Base-by-base conservation (phyloP, 2,329 filamentous ascomycete species). In the Sclerotinia spermophila region DNA sequence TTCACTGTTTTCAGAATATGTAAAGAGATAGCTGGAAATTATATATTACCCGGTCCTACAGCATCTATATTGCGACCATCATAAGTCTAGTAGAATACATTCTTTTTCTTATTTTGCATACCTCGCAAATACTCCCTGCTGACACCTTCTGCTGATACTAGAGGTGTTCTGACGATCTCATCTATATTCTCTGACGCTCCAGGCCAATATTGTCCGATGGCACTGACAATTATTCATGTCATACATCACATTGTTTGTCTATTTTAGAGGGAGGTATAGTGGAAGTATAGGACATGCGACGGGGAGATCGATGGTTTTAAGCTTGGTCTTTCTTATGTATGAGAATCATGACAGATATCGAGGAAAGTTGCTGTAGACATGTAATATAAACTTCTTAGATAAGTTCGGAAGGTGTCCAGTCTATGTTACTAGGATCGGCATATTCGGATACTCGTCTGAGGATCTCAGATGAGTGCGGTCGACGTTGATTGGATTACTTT, bases 311-410 rank as follows among this genome's bases (percentile, higher is more conserved):
- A 3, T 3, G n/a, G 13, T 13, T 15, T 27, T 2, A 27, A 3
- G 13, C 5, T 27, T 2, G 5, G 0, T 51, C 8, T 0, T 51
- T 27, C 48, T n/a, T n/a, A n/a, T n/a, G n/a, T n/a, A n/a, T n/a
- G 48, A 51, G n/a, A 51, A 15, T 27, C 11, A n/a, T 51, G 5
- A 15, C 7, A 27, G 48, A 51, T 13, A 5, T 53, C n/a, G n/a
- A 53, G 15, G 13, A 27, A 27, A 17, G 17, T 17, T 2, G 48
- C n/a, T 30, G n/a, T 15, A 3, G 27, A 7, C 5, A 8, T 53
- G 48, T 3, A 30, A 53, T 3, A 15, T n/a, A 11, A n/a, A 48
- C 11, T 48, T n/a, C 24, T 6, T 2, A n/a, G 3, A 11, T 48
- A n/a, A n/a, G 24, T 48, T n/a, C 8, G 45, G 5, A 15, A 15